Conservation (phyloP, 306 rosid genomes). For the Vigna angularis region DNA sequence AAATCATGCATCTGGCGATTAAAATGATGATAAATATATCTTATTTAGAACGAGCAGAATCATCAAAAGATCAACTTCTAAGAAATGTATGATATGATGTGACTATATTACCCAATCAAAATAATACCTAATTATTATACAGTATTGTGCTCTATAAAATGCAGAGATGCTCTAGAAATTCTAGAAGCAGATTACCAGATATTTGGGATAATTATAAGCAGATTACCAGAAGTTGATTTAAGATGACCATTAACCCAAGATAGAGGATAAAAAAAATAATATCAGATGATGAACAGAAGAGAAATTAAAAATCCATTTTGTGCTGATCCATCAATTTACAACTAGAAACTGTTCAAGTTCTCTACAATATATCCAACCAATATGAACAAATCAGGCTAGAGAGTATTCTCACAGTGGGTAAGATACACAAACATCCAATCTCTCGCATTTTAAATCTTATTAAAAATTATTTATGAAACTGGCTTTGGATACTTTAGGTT, state of each 20-base stretch:
- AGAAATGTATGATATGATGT: background rate
- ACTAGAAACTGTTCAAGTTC: slow-evolving; percentile 1
- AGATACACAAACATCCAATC: slow-evolving; percentile 4
- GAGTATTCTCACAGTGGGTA: background rate
- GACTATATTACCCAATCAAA: background rate
- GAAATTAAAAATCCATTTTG: slow-evolving; percentile 6
- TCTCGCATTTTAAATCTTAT: background rate
- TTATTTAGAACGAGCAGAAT: slow-evolving; percentile 23
- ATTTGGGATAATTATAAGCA: background rate
- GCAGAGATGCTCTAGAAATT: background rate
- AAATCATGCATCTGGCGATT: background rate
- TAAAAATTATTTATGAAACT: background rate
- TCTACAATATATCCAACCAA: background rate
- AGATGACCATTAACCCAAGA: background rate
- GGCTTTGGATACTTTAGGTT: background rate
- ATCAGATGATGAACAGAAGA: slow-evolving; percentile 10
- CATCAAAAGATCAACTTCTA: slow-evolving; percentile 8
- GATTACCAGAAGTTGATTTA: background rate
- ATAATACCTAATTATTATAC: background rate
- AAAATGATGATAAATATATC: background rate
- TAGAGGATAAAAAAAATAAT: background rate
- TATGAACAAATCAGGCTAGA: background rate
- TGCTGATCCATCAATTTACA: background rate
- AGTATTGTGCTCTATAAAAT: background rate
- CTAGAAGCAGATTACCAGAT: background rate